Evolutionary conservation across 2,329 filamentous ascomycete species (phyloP), one percentile per base, ranked within the genome.

Genomic region (Colletotrichum cereale): DNA sequence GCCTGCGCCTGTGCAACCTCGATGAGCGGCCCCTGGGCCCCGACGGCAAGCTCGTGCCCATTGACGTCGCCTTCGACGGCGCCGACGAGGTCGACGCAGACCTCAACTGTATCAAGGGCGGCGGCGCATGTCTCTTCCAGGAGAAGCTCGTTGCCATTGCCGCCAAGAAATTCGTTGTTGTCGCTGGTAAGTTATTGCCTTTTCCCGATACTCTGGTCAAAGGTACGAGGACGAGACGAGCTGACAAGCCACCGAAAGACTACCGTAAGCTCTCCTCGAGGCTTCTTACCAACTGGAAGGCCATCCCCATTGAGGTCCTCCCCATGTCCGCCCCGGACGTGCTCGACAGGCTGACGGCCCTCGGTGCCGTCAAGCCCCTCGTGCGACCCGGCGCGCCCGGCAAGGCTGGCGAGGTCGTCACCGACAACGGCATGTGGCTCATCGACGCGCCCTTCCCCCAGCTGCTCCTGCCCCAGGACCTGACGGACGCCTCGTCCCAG

Each of bases 41-140:
- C 18, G 81, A 81, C 73, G 83, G 82, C 74, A 77, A 76, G 69
- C 82, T 84, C 42, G 81, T 85, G n/a, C 81, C 83, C 56, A 87
- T 99, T 36, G 96, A 98, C 78, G 92, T 98, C 24, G 93, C 93
- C 61, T 99, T 99, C 80, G 96, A 99, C 79, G 96, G 96, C 65
- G 96, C 96, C 5, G 96, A 99, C 80, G 96, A 99, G 85, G 95
- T 99, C 40, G 96, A 99, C 80, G 91, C 94, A 57, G 93, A 97
- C 63, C 84, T 99, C 72, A 99, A 98, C 83, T 94, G 96, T 79
- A 98, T 99, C 85, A 98, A 98, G 85, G 96, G 96, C 66, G 96
- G 96, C 61, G 96, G 96, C 70, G 96, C 95, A n/a, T 99, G 96
- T 82, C 84, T 98, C 67, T 97, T 97, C 85, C 96, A 98, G 82